Evolutionary conservation across 2,329 filamentous ascomycete species (phyloP).

Genomic region (Fusarium miscanthi): DNA sequence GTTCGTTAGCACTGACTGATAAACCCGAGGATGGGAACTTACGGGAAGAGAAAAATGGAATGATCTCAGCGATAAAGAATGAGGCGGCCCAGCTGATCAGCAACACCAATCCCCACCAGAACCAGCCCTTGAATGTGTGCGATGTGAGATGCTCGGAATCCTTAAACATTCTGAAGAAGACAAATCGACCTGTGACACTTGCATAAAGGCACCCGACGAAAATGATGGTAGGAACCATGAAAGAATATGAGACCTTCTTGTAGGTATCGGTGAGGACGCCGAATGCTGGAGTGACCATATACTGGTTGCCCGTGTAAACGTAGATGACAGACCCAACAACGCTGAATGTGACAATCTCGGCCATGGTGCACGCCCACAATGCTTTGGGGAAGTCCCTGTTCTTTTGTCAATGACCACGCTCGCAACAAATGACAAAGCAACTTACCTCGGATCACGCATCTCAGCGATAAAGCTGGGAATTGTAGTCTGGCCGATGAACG

Average conservation of each 20-base stretch:
- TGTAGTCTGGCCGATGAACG: slow-evolving; percentile 94
- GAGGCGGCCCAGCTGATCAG: slow-evolving; percentile 77
- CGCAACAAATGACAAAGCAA: neutral
- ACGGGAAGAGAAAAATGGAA: slow-evolving; percentile 89
- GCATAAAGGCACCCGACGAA: slow-evolving; percentile 92
- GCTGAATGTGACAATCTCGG: slow-evolving; percentile 86
- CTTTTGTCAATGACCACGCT: neutral
- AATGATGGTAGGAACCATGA: slow-evolving; percentile 94
- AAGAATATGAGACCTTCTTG: slow-evolving; percentile 90
- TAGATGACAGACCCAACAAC: slow-evolving; percentile 85
- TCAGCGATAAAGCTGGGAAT: slow-evolving; percentile 95
- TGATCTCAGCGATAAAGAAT: slow-evolving; percentile 90
- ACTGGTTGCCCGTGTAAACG: slow-evolving; percentile 85
- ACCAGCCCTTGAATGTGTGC: slow-evolving; percentile 86
- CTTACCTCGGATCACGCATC: slow-evolving; percentile 74
- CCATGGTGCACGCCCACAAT: slow-evolving; percentile 88
- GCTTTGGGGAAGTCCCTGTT: slow-evolving; percentile 87
- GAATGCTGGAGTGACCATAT: slow-evolving; percentile 88
- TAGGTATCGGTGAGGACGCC: slow-evolving; percentile 81
- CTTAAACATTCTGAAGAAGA: slow-evolving; percentile 89
- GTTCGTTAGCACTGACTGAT: neutral
- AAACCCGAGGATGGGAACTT: slow-evolving; percentile 37
- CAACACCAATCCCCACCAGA: slow-evolving; percentile 79
- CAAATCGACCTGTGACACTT: slow-evolving; percentile 86
- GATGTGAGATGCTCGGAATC: slow-evolving; percentile 80